Evolutionary conservation across 2,329 filamentous ascomycete species (phyloP).

Genomic region (Stagonosporopsis rhizophila): DNA sequence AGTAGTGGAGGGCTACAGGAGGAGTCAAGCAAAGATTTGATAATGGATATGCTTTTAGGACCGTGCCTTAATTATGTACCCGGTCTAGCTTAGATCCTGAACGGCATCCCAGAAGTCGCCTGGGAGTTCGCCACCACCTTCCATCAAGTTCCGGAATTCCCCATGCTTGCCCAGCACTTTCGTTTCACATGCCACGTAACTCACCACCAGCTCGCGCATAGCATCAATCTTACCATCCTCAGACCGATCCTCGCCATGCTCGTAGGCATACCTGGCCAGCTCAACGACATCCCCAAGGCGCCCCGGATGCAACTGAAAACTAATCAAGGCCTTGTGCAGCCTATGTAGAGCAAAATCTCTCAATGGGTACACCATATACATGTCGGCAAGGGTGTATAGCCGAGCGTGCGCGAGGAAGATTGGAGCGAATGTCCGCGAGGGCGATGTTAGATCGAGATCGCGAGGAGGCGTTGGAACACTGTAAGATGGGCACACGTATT

Average conservation of each 20-base stretch:
- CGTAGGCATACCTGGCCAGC: slow-evolving; percentile 35
- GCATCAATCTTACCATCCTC: slow-evolving; percentile 26
- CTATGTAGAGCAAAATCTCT: slow-evolving; percentile 35
- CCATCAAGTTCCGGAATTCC: slow-evolving; percentile 29
- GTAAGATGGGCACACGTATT: background rate
- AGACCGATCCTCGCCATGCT: slow-evolving; percentile 20
- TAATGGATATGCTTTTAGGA: background rate
- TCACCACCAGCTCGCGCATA: slow-evolving; percentile 30
- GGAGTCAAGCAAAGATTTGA: background rate
- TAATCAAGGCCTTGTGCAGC: slow-evolving; percentile 35
- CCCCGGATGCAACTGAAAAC: slow-evolving; percentile 30
- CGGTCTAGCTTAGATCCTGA: background rate
- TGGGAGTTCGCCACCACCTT: slow-evolving; percentile 38
- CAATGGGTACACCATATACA: slow-evolving; percentile 33
- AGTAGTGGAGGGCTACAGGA: background rate
- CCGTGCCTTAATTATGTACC: background rate
- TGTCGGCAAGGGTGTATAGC: slow-evolving; percentile 37
- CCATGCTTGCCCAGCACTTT: slow-evolving; percentile 24
- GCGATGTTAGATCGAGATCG: background rate
- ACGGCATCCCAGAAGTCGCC: slow-evolving; percentile 29
- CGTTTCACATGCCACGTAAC: slow-evolving; percentile 34
- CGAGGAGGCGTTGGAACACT: background rate
- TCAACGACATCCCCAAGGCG: slow-evolving; percentile 34
- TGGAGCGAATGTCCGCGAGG: slow-evolving; percentile 26
- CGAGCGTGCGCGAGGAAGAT: slow-evolving; percentile 41